Conservation (phyloP, 192 early-diverging fungal genomes). For the Coemansia sp. region DNA sequence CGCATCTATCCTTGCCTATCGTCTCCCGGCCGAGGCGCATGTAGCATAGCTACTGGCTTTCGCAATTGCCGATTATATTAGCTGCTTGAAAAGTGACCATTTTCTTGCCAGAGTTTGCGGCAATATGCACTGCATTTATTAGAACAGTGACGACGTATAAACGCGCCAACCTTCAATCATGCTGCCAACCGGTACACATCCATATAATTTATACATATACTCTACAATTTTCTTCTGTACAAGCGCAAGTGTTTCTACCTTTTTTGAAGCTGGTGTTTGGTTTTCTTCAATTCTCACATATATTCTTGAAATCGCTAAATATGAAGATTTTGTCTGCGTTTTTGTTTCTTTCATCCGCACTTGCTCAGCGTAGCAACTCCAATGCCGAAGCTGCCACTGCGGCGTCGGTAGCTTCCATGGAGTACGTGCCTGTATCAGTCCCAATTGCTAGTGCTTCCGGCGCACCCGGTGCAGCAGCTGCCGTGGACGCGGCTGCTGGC, state of each 20-base stretch:
- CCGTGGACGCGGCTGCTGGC: background rate
- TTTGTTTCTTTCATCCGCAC: slow-evolving; percentile 35
- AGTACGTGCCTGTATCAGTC: background rate
- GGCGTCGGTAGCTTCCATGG: background rate
- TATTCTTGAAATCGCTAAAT: background rate
- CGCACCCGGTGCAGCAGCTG: background rate
- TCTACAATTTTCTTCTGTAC: background rate
- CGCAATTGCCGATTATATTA: slow-evolving; percentile 6
- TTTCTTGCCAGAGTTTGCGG: background rate
- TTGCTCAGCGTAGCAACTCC: slow-evolving; percentile 23
- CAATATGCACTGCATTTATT: slow-evolving; percentile 7
- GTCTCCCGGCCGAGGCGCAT: background rate
- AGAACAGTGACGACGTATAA: slow-evolving; percentile 21
- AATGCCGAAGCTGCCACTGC: background rate
- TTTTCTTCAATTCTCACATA: background rate
- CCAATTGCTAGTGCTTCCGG: background rate
- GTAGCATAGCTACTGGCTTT: slow-evolving; percentile 7
- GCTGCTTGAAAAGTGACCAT: background rate
- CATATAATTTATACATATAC: slow-evolving; percentile 9
- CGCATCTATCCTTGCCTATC: background rate
- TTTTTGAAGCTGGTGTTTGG: slow-evolving; percentile 5
- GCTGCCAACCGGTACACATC: background rate
- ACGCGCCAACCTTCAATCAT: background rate
- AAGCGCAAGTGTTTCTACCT: background rate
- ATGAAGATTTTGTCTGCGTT: slow-evolving; percentile 46